Evolutionary conservation across 345 rosid species (phyloP), one percentile per base, ranked within the genome.

Genomic region (Eutrema japonicum): DNA sequence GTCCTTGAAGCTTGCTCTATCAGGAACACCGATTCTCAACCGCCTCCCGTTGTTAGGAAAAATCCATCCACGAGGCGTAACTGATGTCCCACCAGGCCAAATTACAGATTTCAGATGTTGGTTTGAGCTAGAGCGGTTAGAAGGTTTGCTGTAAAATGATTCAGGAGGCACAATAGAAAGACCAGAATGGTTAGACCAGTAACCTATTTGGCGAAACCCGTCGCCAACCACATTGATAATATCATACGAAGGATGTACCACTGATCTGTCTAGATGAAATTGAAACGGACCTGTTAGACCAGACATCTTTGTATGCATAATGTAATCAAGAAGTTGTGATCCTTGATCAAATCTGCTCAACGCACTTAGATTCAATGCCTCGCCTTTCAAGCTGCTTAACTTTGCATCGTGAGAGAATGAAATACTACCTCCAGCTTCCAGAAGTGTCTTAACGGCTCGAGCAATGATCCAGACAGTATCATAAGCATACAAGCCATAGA

Each of bases 381-480:
- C 94, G 11, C 79, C 83, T 51, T 79, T 83, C 14, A 87, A 9
- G 38, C 68, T 69, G 46, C 50, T 74, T 67, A 94, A 66, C 49
- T 57, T 85, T 4, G 85, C 37, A 64, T 88, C 83, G 32, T 81
- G 80, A 16, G 97, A 86, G 79, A 94, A 94, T 4, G 96, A 79
- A 65, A 91, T 78, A 83, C 62, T 78, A 75, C 85, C 82, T 27
- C 96, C 92, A 49, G 78, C 83, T 74, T 87, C 91, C 2, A 94
- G 70, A 58, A 89, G 81, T 71, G 49, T 35, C 76, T 87, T 91
- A 33, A 89, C 14, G 1, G 97, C 96, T 67, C 40, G 83, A 76
- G 97, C 97, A 70, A 94, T 76, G 62, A 88, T 84, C 99, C 97
- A 89, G 13, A 94, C 97, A 14, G 99, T 87, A 72, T 94, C 97